Evolutionary conservation across 2,329 filamentous ascomycete genomes (phyloP), one percentile per base, ranked within the genome.

Genomic region (Diplodia mutila): DNA sequence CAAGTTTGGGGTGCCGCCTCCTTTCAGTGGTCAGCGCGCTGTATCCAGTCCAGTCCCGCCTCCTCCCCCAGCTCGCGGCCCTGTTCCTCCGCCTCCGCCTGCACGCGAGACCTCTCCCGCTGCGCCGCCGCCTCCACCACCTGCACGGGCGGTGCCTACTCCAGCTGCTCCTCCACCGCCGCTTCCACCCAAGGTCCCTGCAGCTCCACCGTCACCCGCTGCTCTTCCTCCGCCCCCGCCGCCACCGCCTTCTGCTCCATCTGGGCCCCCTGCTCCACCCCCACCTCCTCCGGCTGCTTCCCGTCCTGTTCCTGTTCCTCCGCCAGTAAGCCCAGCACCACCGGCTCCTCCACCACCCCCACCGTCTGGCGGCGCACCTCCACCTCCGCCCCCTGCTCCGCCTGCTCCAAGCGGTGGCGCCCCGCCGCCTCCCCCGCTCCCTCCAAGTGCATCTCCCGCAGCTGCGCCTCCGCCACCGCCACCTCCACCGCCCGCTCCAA

Each of bases 1-100:
- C 65, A 90, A 84, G 71, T 93, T 92, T 74, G 87, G 86, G 39
- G 92, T 97, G 6, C 93, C 94, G 66, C 93, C 94, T 7, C 88
- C 92, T 2, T 96, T 96, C 74, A 75, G 85, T 59, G 90, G 91
- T 54, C 87, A 90, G 70, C 82, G 87, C 34, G 72, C 80, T 37
- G 82, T 85, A 3, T 85, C 84, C 52, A 65, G 12, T n/a, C 66
- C 66, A 18, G 83, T 84, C n/a, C 90, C 91, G 48, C 91, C 92
- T n/a, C 89, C 91, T 61, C 90, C 92, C 27, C 91, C 91, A 46
- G 89, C 85, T 76, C 88, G 91, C 71, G 88, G 87, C 34, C 83
- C 89, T 46, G 87, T 90, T 21, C 92, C 92, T 69, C 81, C 81
- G 27, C 81, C 82, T 6, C 82, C 83, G 27, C 81, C 83, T 23